Base-by-base conservation (phyloP, 1,284 basidiomycete species). In the Tranzscheliella williamsii region DNA sequence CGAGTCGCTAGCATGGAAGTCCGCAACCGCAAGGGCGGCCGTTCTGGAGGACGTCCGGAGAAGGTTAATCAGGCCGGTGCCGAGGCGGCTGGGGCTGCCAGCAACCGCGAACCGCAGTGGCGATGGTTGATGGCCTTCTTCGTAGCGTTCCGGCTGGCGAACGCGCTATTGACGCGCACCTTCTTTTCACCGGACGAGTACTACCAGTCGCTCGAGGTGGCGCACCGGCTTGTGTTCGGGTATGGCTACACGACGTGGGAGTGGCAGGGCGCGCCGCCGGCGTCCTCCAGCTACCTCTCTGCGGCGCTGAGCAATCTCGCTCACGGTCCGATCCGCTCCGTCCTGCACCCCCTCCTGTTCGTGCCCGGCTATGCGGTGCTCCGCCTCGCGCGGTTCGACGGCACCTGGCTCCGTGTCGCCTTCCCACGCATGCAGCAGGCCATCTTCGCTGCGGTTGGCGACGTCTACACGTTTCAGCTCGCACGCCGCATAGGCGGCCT, bases 171-270 rank as follows among this genome's bases (percentile, higher is more conserved):
- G 20, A 92, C 90, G 0, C 83, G 84, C 39, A 91, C 92, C 1
- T 90, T 89, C 80, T 98, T 98, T 78, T 93, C 97, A 77, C 94
- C 95, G 2, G 95, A 99, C 79, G 95, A 98, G 80, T 95, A 90
- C 79, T 97, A 88, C 72, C 95, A 99, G 76, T 85, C 91, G 8
- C 83, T 95, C 32, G 95, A 99, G 76, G 88, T 91, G 23, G 95
- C 95, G 0, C 89, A 97, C 76, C 82, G 82, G 42, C 79, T 87
- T 34, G 90, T 94, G 44, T 98, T 91, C 77, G 91, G 91, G 24
- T 91, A 90, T 78, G 95, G 92, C 1, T 85, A 87, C 71, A 81
- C 90, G 29, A 96, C 92, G 22, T 99, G 95, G 95, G 95, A 99
- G 81, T 99, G 95, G 95, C 44, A 32, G 17, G 27, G 38, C 23